Conservation (phyloP, 805 yeast genomes). For the Candida palmyrensis region DNA sequence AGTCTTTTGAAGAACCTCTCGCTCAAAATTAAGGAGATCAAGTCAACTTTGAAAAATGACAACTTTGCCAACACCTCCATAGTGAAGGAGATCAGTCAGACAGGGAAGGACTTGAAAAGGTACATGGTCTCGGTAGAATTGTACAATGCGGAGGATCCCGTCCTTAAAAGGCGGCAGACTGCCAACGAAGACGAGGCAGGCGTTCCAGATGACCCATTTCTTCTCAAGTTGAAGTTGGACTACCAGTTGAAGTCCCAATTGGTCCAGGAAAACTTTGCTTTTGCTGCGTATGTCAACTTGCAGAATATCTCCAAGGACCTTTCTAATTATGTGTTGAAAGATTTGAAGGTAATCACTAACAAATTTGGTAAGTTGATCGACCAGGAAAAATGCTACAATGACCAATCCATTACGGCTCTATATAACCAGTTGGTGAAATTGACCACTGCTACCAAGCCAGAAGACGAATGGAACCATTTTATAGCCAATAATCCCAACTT, state of each 20-base stretch:
- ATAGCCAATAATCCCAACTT: constrained; percentile 46
- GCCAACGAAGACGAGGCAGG: constrained; percentile 21
- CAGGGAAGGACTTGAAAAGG: constrained; percentile 46
- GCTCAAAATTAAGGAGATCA: constrained; percentile 38
- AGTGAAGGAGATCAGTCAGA: constrained; percentile 45
- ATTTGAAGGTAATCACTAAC: constrained; percentile 26
- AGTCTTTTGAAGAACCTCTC: constrained; percentile 28
- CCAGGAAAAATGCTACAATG: constrained; percentile 14
- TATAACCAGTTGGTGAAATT: constrained; percentile 1
- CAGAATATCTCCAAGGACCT: constrained; percentile 38
- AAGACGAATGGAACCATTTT: constrained; percentile 35
- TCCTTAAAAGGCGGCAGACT: constrained; percentile 19
- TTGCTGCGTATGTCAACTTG: constrained; percentile 36
- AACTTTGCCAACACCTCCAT: constrained; percentile 33
- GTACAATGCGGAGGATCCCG: constrained; percentile 36
- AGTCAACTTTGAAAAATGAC: constrained; percentile 33
- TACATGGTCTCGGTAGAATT: constrained; percentile 29
- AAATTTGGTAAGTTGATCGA: constrained; percentile 25
- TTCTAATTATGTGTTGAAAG: constrained; percentile 32
- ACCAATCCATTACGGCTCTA: constrained; percentile 14
- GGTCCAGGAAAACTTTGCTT: constrained; percentile 36
- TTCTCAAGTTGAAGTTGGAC: constrained; percentile 33
- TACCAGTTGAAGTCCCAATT: constrained; percentile 37
- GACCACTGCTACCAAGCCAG: constrained; percentile 8
- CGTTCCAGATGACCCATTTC: constrained; percentile 36